These are phyloP conservation scores for Aspergillus transmontanensis DNA, from an alignment of 2,329 filamentous ascomycete genomes.

Conservation along the genomic window DNA sequence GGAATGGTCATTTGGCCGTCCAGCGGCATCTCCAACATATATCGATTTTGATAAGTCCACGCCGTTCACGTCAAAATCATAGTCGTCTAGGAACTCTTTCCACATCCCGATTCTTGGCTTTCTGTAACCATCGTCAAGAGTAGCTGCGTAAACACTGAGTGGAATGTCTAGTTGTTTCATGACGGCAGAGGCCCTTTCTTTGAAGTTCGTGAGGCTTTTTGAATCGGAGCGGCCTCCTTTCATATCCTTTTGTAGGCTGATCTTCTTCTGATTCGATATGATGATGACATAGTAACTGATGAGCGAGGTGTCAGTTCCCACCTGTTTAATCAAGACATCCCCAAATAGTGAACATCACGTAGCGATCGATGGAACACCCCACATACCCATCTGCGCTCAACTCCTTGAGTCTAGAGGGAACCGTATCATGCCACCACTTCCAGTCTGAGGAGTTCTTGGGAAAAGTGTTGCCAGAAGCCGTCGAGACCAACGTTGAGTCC, in stretches of 20 bases:
- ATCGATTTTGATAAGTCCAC: slow-evolving; percentile 74
- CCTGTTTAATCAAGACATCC: background rate
- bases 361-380: background rate
- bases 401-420: slow-evolving; percentile 68
- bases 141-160: slow-evolving; percentile 81
- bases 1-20: slow-evolving; percentile 59
- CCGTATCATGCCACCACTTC: slow-evolving; percentile 85
- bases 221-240: slow-evolving; percentile 69
- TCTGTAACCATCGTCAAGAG: slow-evolving; percentile 75
- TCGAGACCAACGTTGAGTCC: slow-evolving; percentile 86
- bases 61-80: slow-evolving; percentile 57
- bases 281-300: slow-evolving; percentile 73
- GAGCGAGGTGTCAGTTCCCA: background rate
- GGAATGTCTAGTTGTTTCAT: slow-evolving; percentile 70
- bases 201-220: slow-evolving; percentile 76
- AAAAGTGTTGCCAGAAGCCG: slow-evolving; percentile 79
- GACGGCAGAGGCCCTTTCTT: slow-evolving; percentile 72
- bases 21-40: slow-evolving; percentile 86
- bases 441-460: slow-evolving; percentile 73
- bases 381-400: slow-evolving; percentile 70
- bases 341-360: background rate
- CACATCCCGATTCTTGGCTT: slow-evolving; percentile 93
- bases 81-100: slow-evolving; percentile 66
- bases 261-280: slow-evolving; percentile 84
- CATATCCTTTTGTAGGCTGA: slow-evolving; percentile 73